These are phyloP conservation scores for Entophlyctis luteolus DNA, from an alignment of 192 early-diverging fungal species.

Conservation along the genomic window DNA sequence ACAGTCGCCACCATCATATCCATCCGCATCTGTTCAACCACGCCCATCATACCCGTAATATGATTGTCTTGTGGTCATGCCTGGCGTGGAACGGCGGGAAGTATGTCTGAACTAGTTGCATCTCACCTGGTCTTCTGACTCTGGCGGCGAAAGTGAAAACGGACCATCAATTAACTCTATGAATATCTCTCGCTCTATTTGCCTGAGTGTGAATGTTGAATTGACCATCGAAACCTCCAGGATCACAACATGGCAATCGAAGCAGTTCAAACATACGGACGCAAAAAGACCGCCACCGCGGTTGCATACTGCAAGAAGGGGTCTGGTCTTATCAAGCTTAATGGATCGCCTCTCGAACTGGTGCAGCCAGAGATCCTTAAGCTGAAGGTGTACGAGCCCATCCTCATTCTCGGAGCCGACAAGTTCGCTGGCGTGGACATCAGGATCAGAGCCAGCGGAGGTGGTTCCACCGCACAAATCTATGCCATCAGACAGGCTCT, in stretches of 20 bases:
- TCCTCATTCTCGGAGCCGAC: conserved; percentile 93
- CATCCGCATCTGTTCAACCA: no score
- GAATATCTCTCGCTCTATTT: background rate
- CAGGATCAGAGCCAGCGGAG: conserved; percentile 92
- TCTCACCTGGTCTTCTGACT: no score
- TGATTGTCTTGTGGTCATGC: no score
- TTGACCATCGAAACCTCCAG: no score
- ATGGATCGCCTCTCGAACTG: conserved; percentile 93
- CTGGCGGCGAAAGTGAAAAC: no score
- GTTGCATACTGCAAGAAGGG: conserved; percentile 99
- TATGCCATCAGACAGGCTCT: conserved; percentile 98
- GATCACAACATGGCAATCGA: conserved; percentile 42
- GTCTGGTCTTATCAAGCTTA: conserved; percentile 93
- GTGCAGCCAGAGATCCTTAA: conserved; percentile 94
- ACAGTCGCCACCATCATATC: background rate
- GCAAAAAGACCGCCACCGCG: conserved; percentile 98
- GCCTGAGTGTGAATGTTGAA: no score
- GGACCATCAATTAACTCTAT: background rate
- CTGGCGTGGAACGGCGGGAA: no score
- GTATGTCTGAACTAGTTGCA: no score
- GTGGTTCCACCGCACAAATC: conserved; percentile 96
- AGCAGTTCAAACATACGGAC: conserved; percentile 75
- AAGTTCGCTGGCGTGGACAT: conserved; percentile 96
- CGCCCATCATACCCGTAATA: background rate
- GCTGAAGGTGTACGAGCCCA: conserved; percentile 98